Evolutionary conservation across 139 green algal species (phyloP), one percentile per base, ranked within the genome.

Genomic region (Nannochloris sp.): DNA sequence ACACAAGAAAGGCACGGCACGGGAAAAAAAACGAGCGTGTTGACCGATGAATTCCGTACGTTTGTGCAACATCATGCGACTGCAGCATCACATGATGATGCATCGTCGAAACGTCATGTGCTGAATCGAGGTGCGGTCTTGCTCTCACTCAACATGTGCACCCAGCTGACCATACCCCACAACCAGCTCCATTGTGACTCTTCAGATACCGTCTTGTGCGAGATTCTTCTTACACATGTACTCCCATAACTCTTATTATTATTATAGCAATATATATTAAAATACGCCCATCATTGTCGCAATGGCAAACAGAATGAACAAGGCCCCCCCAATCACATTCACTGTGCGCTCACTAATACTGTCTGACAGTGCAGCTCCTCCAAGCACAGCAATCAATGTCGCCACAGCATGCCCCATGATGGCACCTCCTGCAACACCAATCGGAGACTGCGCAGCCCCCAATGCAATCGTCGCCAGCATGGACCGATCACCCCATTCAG

Each of bases 391-490:
- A 58, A 98, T 87, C 19, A 84, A 62, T 1, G 93, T 98, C 4
- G 93, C 93, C 3, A 90, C 62, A 1, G 83, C 71, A 72, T 99
- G 93, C 0, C 87, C 93, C 11, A 79, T 50, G 19, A 90, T 88
- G 1, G 92, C 92, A 18, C 93, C 92, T n/a, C 79, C 56, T 1
- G 86, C 83, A 14, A 99, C 93, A 3, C 85, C 93, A 66, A 94
- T 40, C 18, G 90, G 88, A 49, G 78, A 88, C 71, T 96, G 88
- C 25, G 87, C 82, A 5, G 87, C 91, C 8, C 82, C 91, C 34
- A 98, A 71, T 0, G 91, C 93, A 48, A 98, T 93, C 23, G 93
- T 97, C 5, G 93, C 91, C 29, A 98, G 78, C 93, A 98, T 98
- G 44, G 88, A 96, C 27, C 78, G 66, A 81, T 96, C 89, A 12